phyloP scores from a whole-genome alignment of 2,329 filamentous ascomycete species.

The Tothia fuscella region DNA sequence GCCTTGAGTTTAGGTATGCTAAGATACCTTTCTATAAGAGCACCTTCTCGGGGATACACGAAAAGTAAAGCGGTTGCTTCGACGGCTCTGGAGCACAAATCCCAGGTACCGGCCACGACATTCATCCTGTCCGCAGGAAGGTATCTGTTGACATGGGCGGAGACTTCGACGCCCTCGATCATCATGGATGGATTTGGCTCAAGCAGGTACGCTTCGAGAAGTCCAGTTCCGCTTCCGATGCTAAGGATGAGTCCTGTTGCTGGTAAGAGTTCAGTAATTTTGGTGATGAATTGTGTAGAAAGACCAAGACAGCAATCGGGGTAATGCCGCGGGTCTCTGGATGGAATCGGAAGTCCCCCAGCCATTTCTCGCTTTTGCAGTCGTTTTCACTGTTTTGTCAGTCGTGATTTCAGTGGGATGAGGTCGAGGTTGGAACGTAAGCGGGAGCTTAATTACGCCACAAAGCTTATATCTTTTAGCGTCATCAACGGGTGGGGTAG shows the following conservation, averaged over 20 bases:
- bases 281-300: background rate
- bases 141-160: background rate
- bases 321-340: background rate
- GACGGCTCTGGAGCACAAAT: background rate
- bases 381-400: no score
- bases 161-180: background rate
- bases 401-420: no score
- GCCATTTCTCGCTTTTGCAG: background rate
- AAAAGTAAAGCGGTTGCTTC: background rate
- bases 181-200: background rate
- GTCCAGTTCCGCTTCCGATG: slow-evolving; percentile 1
- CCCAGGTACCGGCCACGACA: background rate
- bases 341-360: background rate
- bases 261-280: background rate
- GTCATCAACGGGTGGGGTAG: no score
- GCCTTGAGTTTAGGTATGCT: background rate
- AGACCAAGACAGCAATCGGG: slow-evolving; percentile 3
- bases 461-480: no score
- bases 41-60: background rate
- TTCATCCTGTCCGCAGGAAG: background rate
- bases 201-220: background rate
- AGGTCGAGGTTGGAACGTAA: no score
- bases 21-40: background rate
- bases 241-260: background rate
- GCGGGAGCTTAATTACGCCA: no score